Conservation (phyloP, 2,329 filamentous ascomycete species). For the Aureobasidium sp. region DNA sequence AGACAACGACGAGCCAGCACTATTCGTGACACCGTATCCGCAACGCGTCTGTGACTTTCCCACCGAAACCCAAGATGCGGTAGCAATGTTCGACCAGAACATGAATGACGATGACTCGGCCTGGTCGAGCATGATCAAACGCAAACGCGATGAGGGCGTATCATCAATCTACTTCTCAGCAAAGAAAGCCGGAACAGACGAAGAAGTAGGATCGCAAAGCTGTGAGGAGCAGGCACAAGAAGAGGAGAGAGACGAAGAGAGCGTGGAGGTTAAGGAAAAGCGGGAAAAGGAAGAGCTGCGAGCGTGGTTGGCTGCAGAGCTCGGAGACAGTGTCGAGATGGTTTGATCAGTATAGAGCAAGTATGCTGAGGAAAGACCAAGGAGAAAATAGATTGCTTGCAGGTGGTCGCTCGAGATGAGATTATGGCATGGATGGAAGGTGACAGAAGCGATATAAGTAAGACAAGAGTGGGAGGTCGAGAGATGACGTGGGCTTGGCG, state of each 20-base stretch:
- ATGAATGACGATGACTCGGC: background rate
- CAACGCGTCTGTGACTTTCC: background rate
- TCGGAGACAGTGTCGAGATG: slow-evolving; percentile 35
- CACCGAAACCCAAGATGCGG: background rate
- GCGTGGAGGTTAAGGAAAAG: background rate
- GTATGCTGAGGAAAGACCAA: background rate
- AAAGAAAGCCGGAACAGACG: background rate
- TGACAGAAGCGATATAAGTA: background rate
- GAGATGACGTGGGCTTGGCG: slow-evolving; percentile 13
- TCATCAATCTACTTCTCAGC: background rate
- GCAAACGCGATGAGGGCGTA: background rate
- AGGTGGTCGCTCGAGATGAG: background rate
- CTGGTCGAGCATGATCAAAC: background rate
- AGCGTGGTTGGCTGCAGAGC: slow-evolving; percentile 34
- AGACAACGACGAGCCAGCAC: background rate
- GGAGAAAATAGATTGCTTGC: background rate
- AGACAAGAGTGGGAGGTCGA: background rate
- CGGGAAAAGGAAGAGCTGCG: slow-evolving; percentile 26
- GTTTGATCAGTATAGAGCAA: background rate
- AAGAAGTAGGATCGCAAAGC: background rate
- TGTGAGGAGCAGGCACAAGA: background rate
- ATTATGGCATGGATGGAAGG: background rate
- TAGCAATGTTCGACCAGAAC: background rate
- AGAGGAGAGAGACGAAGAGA: slow-evolving; percentile 4
- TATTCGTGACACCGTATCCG: background rate